A percentile compares a stretch with the other conserved stretches of the same genome.
Conservation (phyloP, 768 basidiomycete species). For the Plicaturopsis crispa region DNA sequence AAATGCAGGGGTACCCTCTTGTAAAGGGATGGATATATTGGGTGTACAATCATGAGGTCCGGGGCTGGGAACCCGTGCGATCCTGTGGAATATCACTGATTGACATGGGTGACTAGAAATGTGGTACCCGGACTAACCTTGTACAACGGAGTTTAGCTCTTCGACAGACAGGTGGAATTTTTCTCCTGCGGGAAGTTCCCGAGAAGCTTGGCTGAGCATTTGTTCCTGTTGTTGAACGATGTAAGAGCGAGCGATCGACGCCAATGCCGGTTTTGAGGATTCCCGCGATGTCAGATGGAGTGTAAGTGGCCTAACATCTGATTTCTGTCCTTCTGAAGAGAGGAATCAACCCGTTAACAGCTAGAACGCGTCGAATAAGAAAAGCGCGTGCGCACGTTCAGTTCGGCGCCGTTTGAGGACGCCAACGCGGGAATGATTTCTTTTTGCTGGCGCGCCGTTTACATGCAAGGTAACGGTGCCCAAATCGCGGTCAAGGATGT, state of each 20-base stretch:
- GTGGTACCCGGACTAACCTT: too few species aligned
- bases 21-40: constrained; percentile 31
- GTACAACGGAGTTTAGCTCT: constrained; percentile 41
- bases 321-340: too few species aligned
- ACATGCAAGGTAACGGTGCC: too few species aligned
- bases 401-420: too few species aligned
- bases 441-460: too few species aligned
- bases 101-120: too few species aligned
- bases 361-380: too few species aligned
- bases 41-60: constrained; percentile 73
- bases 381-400: too few species aligned
- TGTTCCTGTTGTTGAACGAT: constrained; percentile 13
- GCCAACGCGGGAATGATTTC: too few species aligned
- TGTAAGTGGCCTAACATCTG: constrained; percentile 23
- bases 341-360: too few species aligned
- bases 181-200: constrained; percentile 1
- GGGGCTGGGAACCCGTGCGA: constrained; percentile 53
- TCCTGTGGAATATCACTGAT: constrained; percentile 31
- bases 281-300: constrained; percentile 51
- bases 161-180: constrained; percentile 33
- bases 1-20: constrained; percentile 49
- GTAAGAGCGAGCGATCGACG: constrained; percentile 36
- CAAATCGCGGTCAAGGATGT: too few species aligned
- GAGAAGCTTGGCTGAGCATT: too few species aligned
- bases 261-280: constrained; percentile 61